These are phyloP conservation scores for Nigrospora sphaerica DNA, from an alignment of 2,329 filamentous ascomycete species.

Conservation along the genomic window DNA sequence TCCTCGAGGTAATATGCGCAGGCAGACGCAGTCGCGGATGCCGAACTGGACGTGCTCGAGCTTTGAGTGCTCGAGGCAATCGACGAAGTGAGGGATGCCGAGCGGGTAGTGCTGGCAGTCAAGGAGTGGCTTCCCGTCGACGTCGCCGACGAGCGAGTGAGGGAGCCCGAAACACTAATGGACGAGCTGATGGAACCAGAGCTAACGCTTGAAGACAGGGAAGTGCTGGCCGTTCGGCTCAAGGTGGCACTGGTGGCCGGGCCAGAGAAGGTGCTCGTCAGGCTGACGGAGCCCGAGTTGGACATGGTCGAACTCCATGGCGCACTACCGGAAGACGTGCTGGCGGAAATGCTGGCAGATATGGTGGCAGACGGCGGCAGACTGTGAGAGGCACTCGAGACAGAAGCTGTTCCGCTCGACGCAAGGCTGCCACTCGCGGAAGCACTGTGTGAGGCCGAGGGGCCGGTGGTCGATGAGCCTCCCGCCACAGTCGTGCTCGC, in stretches of 20 bases:
- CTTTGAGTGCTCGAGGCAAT: background rate
- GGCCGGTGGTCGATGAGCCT: no score
- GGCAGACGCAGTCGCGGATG: background rate
- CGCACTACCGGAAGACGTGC: background rate
- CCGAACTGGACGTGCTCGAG: background rate
- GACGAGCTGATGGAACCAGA: background rate
- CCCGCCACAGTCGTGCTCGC: no score
- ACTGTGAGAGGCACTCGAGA: background rate
- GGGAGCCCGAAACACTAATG: no score
- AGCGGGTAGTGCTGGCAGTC: no score
- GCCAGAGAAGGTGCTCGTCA: background rate
- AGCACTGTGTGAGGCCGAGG: no score
- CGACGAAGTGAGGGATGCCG: background rate
- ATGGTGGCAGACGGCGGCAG: background rate
- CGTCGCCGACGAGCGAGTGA: no score
- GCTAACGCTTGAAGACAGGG: background rate
- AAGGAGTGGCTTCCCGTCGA: no score
- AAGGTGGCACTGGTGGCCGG: background rate
- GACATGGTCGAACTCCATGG: background rate
- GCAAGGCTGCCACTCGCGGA: no score
- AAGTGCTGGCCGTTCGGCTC: background rate
- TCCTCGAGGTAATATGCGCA: constrained; percentile 12
- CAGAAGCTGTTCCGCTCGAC: no score
- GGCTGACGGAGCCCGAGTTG: background rate
- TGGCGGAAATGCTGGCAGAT: background rate